phyloP scores from a whole-genome alignment of 78 protist genomes.

The Dictyostelium purpureum region DNA sequence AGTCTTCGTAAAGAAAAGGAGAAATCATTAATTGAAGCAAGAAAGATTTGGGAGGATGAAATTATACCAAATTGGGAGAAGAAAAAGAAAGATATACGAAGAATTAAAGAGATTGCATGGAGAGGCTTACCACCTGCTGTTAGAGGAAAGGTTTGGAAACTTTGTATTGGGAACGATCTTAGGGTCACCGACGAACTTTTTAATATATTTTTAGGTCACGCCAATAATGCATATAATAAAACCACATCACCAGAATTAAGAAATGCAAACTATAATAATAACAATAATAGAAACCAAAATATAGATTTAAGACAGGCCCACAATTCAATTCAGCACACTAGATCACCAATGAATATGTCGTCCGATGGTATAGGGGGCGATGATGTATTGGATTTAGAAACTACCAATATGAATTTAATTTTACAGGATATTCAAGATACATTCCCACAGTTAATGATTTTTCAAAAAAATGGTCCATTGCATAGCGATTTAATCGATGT shows the following conservation, averaged over 20 bases:
- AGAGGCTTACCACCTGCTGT: conserved; percentile 81
- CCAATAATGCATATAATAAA: conserved; percentile 68
- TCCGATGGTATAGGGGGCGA: conserved; percentile 8
- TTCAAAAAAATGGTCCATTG: conserved; percentile 78
- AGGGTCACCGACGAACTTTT: conserved; percentile 76
- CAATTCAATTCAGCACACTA: background rate
- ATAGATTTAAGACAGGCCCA: conserved; percentile 12
- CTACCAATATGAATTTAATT: conserved; percentile 54
- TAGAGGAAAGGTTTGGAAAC: conserved; percentile 79
- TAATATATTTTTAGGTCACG: conserved; percentile 72
- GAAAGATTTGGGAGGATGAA: conserved; percentile 73
- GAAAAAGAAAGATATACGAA: conserved; percentile 43
- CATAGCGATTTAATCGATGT: conserved; percentile 73
- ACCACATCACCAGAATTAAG: background rate
- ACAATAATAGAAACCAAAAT: background rate
- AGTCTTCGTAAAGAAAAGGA: conserved; percentile 57
- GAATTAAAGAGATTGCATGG: conserved; percentile 72
- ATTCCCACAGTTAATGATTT: conserved; percentile 52
- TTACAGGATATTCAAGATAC: conserved; percentile 76
- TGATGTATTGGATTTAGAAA: conserved; percentile 57
- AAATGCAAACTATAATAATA: background rate
- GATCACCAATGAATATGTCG: background rate
- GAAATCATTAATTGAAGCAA: conserved; percentile 59
- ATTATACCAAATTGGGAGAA: conserved; percentile 67
- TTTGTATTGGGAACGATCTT: conserved; percentile 62